Conservation (phyloP, 1,284 basidiomycete species). For the Fistulinella staudtii region DNA sequence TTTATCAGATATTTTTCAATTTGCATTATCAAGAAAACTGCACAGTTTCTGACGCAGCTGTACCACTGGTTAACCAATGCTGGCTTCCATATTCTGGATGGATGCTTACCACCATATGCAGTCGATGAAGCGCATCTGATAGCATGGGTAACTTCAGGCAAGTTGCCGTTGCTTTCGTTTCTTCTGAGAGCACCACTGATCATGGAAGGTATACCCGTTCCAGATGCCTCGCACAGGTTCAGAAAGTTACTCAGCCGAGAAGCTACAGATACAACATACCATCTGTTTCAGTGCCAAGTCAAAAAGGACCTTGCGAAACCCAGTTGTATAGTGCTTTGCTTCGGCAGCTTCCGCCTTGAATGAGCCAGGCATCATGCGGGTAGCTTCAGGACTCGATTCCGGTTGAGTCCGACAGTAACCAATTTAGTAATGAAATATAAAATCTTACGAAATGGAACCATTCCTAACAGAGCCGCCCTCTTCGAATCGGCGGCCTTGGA, state of each 20-base stretch:
- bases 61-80: no score
- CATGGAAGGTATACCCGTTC: constrained; percentile 17
- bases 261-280: constrained; percentile 7
- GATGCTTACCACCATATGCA: constrained; percentile 25
- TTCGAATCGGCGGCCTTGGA: constrained; percentile 20
- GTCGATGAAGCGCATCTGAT: constrained; percentile 21
- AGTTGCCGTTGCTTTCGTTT: constrained; percentile 18
- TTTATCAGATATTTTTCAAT: neutral
- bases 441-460: constrained; percentile 27
- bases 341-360: constrained; percentile 21
- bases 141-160: constrained; percentile 17
- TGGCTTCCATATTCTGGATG: no score
- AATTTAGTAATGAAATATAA: constrained; percentile 3
- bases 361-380: constrained; percentile 26
- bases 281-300: constrained; percentile 23
- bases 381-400: constrained; percentile 23
- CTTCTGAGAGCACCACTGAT: constrained; percentile 19
- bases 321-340: constrained; percentile 16
- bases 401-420: no score
- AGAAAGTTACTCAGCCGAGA: neutral
- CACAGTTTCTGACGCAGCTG: constrained; percentile 28
- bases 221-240: constrained; percentile 13
- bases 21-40: neutral
- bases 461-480: constrained; percentile 20
- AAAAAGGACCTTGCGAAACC: constrained; percentile 23